Evolutionary conservation across 192 early-diverging fungal genomes (phyloP), one percentile per base, ranked within the genome.

Genomic region (Phycomyces blakesleeanus): DNA sequence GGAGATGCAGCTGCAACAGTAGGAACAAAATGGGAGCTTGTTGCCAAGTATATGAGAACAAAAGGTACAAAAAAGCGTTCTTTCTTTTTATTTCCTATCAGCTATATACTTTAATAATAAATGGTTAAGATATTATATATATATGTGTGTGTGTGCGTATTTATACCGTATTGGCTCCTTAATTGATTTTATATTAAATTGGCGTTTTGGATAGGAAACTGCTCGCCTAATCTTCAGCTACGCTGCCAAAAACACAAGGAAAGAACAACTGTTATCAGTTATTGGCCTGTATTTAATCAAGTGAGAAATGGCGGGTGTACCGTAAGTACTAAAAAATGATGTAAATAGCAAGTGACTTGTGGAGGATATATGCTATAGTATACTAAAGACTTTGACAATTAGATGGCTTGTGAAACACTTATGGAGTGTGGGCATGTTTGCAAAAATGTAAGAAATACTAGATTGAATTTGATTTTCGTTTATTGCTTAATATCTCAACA

Each of bases 401-500:
- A 66, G 64, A 14, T 51, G 5, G 24, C 39, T 6, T 71, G 69
- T 42, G 16, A 29, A 4, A 55, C 47, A 1, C 41, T 72, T 16
- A 53, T 72, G 51, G 12, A 55, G 2, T 65, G 63, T 52, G 70
- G 70, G 0, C 70, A 72, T 62, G 38, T 54, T 7, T 72, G 70
- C 49, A 51, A 49, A 4, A 54, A 72, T 22, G 64, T 66, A 34
- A 20, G 25, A 59, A 4, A 41, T 39, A 34, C 16, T 56, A 34
- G 7, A n/a, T 29, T 40, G 39, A n/a, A 39, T 5, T 29, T 2
- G 38, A 21, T 42, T 29, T 40, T 5, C 22, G 14, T 40, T 21
- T 20, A 5, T 6, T 21, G 3, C 22, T n/a, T 40, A 25, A 18
- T 29, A n/a, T n/a, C n/a, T n/a, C n/a, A n/a, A n/a, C n/a, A n/a